Evolutionary conservation across 495 filamentous ascomycete genomes (phyloP), one percentile per base, ranked within the genome.

Genomic region (Penicillium longicatenatum): DNA sequence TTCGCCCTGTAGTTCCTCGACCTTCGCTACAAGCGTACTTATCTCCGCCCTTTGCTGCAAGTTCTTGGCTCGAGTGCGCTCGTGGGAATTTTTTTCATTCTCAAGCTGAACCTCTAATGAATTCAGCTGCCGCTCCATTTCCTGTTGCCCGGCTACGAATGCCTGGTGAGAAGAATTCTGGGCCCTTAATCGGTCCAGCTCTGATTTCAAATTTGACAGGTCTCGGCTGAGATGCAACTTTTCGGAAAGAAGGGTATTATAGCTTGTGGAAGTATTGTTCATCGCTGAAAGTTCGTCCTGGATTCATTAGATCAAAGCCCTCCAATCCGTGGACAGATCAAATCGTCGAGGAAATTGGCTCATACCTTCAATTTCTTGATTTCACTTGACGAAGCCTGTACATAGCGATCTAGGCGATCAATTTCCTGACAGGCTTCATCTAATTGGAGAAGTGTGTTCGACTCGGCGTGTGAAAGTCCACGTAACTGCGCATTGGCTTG

Each of bases 101-200:
- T 90, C 90, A 9, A 96, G 78, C 64, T 94, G 88, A 42, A 91
- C 82, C 64, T 96, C 88, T 4, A 93, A 65, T 5, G 86, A 84
- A 64, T 78, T 87, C 37, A 96, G 67, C 69, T 91, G 86, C 26
- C 89, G 82, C 63, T 92, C 85, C 14, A 97, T 70, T 16, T 86
- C 81, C 17, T 91, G 71, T 61, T 94, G 96, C 63, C 93, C 89
- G 2, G 86, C 75, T 24, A 92, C 75, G 7, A 88, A 69, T 6
- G 79, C 77, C 61, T 91, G 86, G 41, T 89, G 79, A 22, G 84
- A 82, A 16, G 79, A 73, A 21, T 83, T 80, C 68, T 96, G 90
- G 2, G 86, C 81, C 57, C 83, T 81, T 12, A 96, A 77, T 64
- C 91, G 86, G 51, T 96, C 90, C 8, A 95, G 59, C 66, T 96